Evolutionary conservation across 768 basidiomycete species (phyloP).

Genomic region (Lentinula guzmanii): DNA sequence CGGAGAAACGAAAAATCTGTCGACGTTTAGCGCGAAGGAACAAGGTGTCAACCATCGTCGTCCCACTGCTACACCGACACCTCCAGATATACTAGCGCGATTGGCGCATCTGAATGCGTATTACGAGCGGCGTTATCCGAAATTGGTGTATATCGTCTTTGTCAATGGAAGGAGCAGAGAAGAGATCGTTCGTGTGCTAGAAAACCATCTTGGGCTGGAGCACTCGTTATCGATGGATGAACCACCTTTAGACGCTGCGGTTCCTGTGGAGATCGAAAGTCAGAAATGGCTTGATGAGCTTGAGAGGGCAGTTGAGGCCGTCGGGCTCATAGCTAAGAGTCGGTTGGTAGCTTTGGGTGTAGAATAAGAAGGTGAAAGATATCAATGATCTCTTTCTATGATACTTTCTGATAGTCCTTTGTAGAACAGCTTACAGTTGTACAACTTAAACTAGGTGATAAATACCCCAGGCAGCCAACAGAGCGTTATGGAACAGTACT

Average conservation of each 20-base stretch:
- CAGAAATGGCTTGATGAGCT: constrained; percentile 63
- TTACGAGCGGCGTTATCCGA: constrained; percentile 70
- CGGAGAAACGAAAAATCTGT: constrained; percentile 74
- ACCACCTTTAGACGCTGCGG: constrained; percentile 31
- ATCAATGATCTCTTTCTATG: neutral
- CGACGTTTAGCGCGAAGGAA: constrained; percentile 71
- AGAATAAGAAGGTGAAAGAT: constrained; percentile 17
- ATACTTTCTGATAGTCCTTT: neutral
- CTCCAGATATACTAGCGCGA: constrained; percentile 67
- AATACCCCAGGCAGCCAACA: neutral
- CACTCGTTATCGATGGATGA: constrained; percentile 43
- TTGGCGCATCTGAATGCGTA: constrained; percentile 70
- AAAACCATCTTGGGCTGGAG: constrained; percentile 49
- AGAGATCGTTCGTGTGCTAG: constrained; percentile 75
- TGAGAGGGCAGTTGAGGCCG: constrained; percentile 63
- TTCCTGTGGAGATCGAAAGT: constrained; percentile 28
- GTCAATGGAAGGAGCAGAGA: constrained; percentile 79
- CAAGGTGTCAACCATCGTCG: constrained; percentile 45
- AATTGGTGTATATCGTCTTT: constrained; percentile 86
- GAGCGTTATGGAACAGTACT: neutral
- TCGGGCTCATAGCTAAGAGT: constrained; percentile 73
- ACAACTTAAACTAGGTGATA: neutral
- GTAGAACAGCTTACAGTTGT: neutral
- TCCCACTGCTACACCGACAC: constrained; percentile 42
- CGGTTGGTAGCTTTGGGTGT: constrained; percentile 45